Percentiles rank a stretch among this genome's conserved stretches.
These are phyloP conservation scores for Populus simonii DNA, from an alignment of 345 rosid genomes.

Conservation along the genomic window DNA sequence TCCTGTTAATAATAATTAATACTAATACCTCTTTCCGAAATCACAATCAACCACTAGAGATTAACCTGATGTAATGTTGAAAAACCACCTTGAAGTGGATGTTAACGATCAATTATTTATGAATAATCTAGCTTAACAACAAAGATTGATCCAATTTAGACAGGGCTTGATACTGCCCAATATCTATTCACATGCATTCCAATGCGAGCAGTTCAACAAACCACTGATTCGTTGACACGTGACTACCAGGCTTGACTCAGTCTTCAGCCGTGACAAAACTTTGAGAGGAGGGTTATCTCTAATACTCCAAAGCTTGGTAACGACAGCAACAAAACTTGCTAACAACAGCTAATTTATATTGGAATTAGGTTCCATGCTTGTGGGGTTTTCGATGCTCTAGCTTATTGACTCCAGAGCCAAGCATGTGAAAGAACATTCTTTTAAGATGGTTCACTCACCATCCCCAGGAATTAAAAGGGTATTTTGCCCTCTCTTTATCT, in stretches of 20 bases:
- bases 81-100: constrained; percentile 4
- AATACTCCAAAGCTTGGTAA: not conserved
- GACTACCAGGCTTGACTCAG: not conserved
- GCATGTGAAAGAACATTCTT: constrained; percentile 40
- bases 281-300: not conserved
- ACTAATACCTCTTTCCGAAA: not conserved
- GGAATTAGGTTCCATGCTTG: constrained; percentile 20
- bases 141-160: not conserved
- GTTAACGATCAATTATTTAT: not conserved
- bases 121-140: not conserved
- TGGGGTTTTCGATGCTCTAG: constrained; percentile 17
- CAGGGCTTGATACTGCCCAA: constrained; percentile 6
- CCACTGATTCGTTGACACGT: constrained; percentile 12
- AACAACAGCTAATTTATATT: not conserved
- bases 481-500: not conserved
- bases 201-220: constrained; percentile 17
- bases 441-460: constrained; percentile 15
- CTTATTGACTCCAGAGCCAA: constrained; percentile 20
- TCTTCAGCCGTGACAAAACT: constrained; percentile 7
- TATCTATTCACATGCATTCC: constrained; percentile 28
- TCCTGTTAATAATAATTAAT: not conserved
- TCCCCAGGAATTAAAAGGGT: not conserved
- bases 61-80: not conserved
- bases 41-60: not conserved
- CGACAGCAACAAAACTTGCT: constrained; percentile 1